Percentiles rank a stretch among this genome's conserved stretches.
These are phyloP conservation scores for Russula olivacea DNA, from an alignment of 768 basidiomycete species.

Conservation along the genomic window DNA sequence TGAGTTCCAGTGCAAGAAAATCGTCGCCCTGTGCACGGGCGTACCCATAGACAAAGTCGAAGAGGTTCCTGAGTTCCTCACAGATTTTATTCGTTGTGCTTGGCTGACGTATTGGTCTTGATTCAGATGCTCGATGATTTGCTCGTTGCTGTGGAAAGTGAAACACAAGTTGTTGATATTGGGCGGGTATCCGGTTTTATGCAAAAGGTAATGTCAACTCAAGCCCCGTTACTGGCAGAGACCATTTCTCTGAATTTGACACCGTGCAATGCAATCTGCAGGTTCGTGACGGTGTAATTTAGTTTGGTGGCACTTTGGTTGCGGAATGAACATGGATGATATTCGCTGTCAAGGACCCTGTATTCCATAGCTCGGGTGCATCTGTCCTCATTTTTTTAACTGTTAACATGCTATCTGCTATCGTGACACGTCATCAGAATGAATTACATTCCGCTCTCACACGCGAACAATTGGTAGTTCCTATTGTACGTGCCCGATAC, in stretches of 20 bases:
- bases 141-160: conserved; percentile 83
- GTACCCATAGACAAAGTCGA: conserved; percentile 86
- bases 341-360: conserved; percentile 13
- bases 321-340: background rate
- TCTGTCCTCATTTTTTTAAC: conserved; percentile 18
- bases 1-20: conserved; percentile 86
- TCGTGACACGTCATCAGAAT: background rate
- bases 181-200: conserved; percentile 85
- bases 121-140: conserved; percentile 76
- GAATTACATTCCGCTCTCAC: conserved; percentile 34
- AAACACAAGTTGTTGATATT: conserved; percentile 74
- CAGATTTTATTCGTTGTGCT: background rate
- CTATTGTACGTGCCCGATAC: conserved; percentile 91
- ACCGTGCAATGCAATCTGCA: conserved; percentile 24
- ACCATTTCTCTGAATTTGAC: background rate
- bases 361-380: conserved; percentile 21
- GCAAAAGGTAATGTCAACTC: conserved; percentile 64
- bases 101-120: conserved; percentile 17
- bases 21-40: conserved; percentile 84
- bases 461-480: conserved; percentile 89
- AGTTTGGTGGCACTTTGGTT: conserved; percentile 19
- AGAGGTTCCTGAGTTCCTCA: conserved; percentile 42
- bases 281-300: conserved; percentile 62
- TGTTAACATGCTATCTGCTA: conserved; percentile 19
- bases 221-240: background rate